These are phyloP conservation scores for Lunularia cruciata DNA, from an alignment of 225 moss, liverwort and hornwort genomes.

Conservation along the genomic window DNA sequence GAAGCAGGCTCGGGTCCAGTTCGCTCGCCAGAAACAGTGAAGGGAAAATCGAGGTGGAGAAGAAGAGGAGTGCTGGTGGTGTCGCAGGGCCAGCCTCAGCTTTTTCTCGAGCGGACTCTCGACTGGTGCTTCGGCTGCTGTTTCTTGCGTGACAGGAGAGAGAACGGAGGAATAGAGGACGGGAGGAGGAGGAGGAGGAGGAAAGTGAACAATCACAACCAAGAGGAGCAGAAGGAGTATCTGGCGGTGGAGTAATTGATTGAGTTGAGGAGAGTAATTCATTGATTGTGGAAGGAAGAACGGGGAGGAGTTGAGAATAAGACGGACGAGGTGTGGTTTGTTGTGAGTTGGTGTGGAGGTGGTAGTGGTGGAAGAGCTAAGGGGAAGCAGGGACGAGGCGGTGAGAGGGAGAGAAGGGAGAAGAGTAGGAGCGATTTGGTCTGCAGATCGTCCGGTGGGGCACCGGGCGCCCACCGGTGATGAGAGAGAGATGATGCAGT, in stretches of 20 bases:
- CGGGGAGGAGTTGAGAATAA: too few species aligned
- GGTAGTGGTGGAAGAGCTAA: not conserved
- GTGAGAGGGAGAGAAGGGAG: not conserved
- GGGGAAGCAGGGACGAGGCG: not conserved
- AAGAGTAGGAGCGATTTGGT: not conserved
- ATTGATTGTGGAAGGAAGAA: conserved; percentile 2
- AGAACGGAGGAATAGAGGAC: not conserved
- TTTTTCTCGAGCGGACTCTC: not conserved
- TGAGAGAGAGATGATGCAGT: conserved; percentile 20
- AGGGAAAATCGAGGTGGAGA: too few species aligned
- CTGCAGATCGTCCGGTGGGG: conserved; percentile 10
- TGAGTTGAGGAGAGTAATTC: not conserved
- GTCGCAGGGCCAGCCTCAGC: not conserved
- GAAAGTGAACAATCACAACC: not conserved
- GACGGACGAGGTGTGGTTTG: too few species aligned
- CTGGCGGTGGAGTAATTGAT: not conserved
- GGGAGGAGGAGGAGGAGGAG: not conserved
- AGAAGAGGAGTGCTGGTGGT: not conserved
- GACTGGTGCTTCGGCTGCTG: not conserved
- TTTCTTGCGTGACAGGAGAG: not conserved
- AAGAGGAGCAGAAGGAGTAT: not conserved
- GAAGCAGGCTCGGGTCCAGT: not conserved
- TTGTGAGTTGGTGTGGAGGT: too few species aligned
- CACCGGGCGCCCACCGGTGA: conserved; percentile 13
- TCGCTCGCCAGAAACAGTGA: not conserved